Conservation (phyloP, 2,329 filamentous ascomycete genomes). For the Lasiodiplodia gonubiensis region DNA sequence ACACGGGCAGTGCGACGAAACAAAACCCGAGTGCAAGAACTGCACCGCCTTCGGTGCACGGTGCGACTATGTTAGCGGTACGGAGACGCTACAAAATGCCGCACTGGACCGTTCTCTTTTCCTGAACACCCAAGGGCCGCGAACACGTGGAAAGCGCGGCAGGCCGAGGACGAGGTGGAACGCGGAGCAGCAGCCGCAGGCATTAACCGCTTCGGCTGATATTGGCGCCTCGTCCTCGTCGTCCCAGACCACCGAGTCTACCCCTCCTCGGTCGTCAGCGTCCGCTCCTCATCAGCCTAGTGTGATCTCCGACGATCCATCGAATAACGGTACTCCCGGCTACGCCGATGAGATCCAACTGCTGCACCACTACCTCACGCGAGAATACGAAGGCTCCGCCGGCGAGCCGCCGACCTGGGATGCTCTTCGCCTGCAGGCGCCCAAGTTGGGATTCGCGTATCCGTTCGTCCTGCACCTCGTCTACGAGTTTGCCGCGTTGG, state of each 20-base stretch:
- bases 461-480: not conserved
- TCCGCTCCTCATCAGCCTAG: too few species aligned
- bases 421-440: conserved; percentile 5
- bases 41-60: conserved; percentile 31
- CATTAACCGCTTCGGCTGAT: conserved; percentile 9
- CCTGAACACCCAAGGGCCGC: not conserved
- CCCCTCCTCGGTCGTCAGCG: not conserved
- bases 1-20: conserved; percentile 34
- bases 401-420: not conserved
- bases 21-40: conserved; percentile 33
- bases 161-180: conserved; percentile 12
- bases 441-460: not conserved
- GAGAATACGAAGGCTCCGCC: not conserved
- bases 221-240: not conserved
- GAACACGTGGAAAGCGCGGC: conserved; percentile 8
- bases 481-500: conserved; percentile 5
- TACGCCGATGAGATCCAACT: not conserved
- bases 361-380: not conserved
- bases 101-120: conserved; percentile 11
- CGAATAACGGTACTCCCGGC: not conserved
- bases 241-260: not conserved
- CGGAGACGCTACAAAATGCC: conserved; percentile 15
- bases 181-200: conserved; percentile 4
- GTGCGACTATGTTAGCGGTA: conserved; percentile 30
- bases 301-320: too few species aligned